These are phyloP conservation scores for Penicillium sp. DNA, from an alignment of 2,329 filamentous ascomycete genomes.

Conservation along the genomic window DNA sequence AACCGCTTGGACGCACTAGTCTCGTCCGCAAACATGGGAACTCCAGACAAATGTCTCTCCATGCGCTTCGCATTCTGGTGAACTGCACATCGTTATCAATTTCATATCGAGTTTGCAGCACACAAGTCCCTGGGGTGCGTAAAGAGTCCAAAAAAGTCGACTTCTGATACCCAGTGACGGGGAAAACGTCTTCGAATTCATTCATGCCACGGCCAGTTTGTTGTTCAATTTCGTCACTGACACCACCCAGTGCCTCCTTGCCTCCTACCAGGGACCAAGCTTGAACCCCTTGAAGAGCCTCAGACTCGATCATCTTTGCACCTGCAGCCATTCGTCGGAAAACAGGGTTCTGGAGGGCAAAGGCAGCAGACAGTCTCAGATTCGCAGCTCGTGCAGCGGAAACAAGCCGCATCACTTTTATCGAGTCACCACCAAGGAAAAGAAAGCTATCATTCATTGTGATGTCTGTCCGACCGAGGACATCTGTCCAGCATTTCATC, in stretches of 20 bases:
- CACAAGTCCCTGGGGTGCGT: not conserved
- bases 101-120: not conserved
- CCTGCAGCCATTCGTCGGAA: not conserved
- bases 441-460: not conserved
- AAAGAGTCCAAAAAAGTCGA: not conserved
- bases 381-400: not conserved
- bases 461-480: not conserved
- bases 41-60: not conserved
- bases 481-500: not conserved
- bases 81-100: not conserved
- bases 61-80: not conserved
- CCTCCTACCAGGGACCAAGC: too few species aligned
- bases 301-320: not conserved
- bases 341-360: not conserved
- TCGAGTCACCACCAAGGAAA: constrained; percentile 4
- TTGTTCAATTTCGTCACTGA: too few species aligned
- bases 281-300: not conserved
- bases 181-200: not conserved
- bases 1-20: too few species aligned
- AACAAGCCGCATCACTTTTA: not conserved
- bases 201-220: too few species aligned
- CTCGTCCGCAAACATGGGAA: not conserved
- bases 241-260: too few species aligned
- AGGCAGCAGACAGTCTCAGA: not conserved
- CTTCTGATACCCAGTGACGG: not conserved